phyloP scores from a whole-genome alignment of 192 early-diverging fungal genomes.

The Piromyces finnis region DNA sequence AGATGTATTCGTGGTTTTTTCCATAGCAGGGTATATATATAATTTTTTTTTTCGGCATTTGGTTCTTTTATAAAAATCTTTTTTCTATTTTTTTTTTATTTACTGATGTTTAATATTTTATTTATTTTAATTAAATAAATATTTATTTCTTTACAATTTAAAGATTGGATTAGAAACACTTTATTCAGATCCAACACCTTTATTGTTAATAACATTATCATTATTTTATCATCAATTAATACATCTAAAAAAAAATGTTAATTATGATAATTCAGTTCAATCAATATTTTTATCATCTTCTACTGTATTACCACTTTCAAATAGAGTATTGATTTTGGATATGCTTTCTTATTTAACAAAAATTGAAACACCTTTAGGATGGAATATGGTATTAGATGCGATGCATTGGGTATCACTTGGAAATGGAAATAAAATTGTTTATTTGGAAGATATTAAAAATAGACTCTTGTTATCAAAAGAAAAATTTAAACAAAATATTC shows the following conservation, averaged over 20 bases:
- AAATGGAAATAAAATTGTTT: background rate
- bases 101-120: no score
- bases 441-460: background rate
- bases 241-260: background rate
- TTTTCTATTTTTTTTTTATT: no score
- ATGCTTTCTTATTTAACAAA: background rate
- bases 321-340: background rate
- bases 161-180: background rate
- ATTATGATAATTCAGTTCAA: background rate
- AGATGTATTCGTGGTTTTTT: background rate
- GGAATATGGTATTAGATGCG: background rate
- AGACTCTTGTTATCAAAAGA: background rate
- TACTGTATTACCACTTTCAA: background rate
- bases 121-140: no score
- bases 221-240: background rate
- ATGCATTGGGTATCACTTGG: background rate
- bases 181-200: background rate
- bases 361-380: background rate
- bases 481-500: background rate
- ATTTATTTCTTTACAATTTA: no score
- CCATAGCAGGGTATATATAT: background rate
- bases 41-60: no score
- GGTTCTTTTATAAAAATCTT: no score
- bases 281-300: background rate
- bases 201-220: background rate